These are phyloP conservation scores for Neopestalotiopsis sp. DNA, from an alignment of 2,329 filamentous ascomycete genomes.

Conservation along the genomic window DNA sequence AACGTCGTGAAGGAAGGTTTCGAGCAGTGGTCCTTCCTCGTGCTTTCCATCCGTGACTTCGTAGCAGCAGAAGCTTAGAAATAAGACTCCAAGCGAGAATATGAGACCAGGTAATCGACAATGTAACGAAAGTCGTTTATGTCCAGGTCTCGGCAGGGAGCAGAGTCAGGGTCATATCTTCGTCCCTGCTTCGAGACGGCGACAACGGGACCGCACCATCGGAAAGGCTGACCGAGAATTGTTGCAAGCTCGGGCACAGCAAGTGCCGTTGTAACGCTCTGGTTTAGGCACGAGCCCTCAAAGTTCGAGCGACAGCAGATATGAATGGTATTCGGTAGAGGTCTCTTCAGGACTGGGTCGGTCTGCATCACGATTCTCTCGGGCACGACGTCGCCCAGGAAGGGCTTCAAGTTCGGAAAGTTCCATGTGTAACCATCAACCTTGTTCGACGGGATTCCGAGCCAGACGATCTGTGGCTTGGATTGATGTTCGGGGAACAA, in stretches of 20 bases:
- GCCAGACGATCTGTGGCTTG: conserved; percentile 21
- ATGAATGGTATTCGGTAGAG: conserved; percentile 16
- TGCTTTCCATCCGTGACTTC: too few relatives aligned
- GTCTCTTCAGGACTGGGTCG: not conserved
- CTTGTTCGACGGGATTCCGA: not conserved
- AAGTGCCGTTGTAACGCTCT: conserved; percentile 18
- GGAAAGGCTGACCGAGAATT: not conserved
- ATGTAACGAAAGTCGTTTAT: conserved; percentile 30
- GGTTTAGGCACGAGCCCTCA: conserved; percentile 20
- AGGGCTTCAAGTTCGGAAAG: conserved; percentile 8
- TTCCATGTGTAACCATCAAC: conserved; percentile 14
- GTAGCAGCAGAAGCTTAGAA: not conserved
- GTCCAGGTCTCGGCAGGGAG: conserved; percentile 23
- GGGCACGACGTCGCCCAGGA: conserved; percentile 7
- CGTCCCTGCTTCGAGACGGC: not conserved
- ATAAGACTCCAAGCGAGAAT: not conserved
- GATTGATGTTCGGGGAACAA: conserved; percentile 16
- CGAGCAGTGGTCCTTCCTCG: too few relatives aligned
- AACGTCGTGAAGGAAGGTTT: too few relatives aligned
- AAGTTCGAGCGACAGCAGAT: conserved; percentile 6
- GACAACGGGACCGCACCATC: conserved; percentile 26
- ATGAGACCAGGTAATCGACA: conserved; percentile 21
- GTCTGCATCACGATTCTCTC: not conserved
- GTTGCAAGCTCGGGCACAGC: not conserved
- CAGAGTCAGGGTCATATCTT: not conserved